Conservation (phyloP, 352 stramenopile genomes). For the Phytophthora agathidicida region DNA sequence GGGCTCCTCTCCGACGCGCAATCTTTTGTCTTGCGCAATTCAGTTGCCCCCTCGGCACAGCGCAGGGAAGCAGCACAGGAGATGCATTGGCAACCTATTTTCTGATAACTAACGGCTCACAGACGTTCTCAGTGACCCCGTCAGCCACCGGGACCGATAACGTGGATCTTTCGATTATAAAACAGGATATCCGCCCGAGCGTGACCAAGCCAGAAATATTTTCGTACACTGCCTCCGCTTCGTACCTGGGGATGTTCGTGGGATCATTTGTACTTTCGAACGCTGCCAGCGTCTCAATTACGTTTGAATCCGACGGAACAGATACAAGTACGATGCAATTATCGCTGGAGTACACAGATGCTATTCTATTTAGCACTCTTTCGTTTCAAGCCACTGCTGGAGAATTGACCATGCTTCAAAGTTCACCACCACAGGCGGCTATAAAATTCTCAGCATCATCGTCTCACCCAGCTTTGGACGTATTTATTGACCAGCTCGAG, state of each 20-base stretch:
- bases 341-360: slow-evolving; percentile 8
- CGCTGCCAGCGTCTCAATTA: slow-evolving; percentile 5
- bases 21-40: slow-evolving; percentile 12
- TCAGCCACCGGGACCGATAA: slow-evolving; percentile 6
- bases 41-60: slow-evolving; percentile 3
- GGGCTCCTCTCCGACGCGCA: slow-evolving; percentile 12
- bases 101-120: slow-evolving; percentile 8
- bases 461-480: slow-evolving; percentile 5
- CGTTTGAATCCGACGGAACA: background rate
- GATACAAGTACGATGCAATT: background rate
- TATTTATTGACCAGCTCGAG: slow-evolving; percentile 8
- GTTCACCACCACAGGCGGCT: background rate
- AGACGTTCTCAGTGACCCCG: slow-evolving; percentile 7
- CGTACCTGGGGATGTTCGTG: slow-evolving; percentile 14
- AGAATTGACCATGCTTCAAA: background rate
- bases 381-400: slow-evolving; percentile 1
- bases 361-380: slow-evolving; percentile 6
- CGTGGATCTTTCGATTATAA: slow-evolving; percentile 16
- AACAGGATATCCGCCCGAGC: background rate
- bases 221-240: slow-evolving; percentile 15
- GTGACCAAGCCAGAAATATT: background rate
- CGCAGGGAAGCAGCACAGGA: background rate
- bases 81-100: background rate
- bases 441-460: slow-evolving; percentile 9
- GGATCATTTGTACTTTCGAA: slow-evolving; percentile 16